A percentile compares a stretch with the other conserved stretches of the same genome.
Conservation (phyloP, 2,329 filamentous ascomycete species). For the Aspergillus caelatus region DNA sequence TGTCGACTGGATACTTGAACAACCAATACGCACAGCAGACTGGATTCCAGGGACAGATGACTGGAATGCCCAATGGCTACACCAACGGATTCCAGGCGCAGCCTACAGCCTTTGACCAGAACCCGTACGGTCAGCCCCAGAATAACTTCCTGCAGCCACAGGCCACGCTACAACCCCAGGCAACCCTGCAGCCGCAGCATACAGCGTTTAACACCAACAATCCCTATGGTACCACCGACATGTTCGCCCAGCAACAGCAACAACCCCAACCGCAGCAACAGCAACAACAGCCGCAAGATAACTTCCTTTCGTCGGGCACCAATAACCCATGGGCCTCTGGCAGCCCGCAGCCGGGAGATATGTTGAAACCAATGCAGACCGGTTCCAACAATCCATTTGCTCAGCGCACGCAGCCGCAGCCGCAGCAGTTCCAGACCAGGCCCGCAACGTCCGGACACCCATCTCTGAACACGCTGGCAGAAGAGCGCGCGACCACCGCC, state of each 20-base stretch:
- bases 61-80: conserved; percentile 71
- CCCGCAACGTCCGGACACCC: conserved; percentile 62
- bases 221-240: conserved; percentile 56
- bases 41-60: conserved; percentile 64
- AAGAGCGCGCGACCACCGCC: conserved; percentile 74
- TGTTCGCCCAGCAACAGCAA: conserved; percentile 54
- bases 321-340: conserved; percentile 90
- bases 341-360: conserved; percentile 60
- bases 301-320: conserved; percentile 72
- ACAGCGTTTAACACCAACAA: conserved; percentile 60
- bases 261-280: conserved; percentile 51
- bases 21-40: conserved; percentile 76
- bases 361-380: conserved; percentile 79
- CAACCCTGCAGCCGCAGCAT: conserved; percentile 60
- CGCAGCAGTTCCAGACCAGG: conserved; percentile 58
- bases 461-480: conserved; percentile 73
- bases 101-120: conserved; percentile 68
- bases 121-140: conserved; percentile 44
- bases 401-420: conserved; percentile 48
- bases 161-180: conserved; percentile 58
- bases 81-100: conserved; percentile 70
- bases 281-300: conserved; percentile 57
- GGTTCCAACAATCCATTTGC: conserved; percentile 99
- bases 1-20: conserved; percentile 69
- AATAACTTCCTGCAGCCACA: conserved; percentile 53